phyloP scores from a whole-genome alignment of 768 basidiomycete genomes.

The Amanita muscaria region DNA sequence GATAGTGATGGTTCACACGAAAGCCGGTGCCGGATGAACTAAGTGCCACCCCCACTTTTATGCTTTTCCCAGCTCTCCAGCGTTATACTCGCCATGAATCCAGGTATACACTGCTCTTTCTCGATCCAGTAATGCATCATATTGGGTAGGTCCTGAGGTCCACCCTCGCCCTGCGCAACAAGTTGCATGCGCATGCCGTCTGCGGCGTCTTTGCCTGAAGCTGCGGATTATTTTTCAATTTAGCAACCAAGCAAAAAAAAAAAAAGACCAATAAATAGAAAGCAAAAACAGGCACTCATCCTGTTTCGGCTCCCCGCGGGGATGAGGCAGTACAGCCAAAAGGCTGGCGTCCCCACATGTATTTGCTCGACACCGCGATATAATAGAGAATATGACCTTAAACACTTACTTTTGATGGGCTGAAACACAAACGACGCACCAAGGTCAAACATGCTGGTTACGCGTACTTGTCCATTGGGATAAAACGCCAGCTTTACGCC shows the following conservation, averaged over 20 bases:
- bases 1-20: not conserved
- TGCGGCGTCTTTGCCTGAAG: slow-evolving; percentile 9
- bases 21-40: not conserved
- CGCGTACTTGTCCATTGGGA: slow-evolving; percentile 81
- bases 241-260: too few species aligned
- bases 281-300: too few species aligned
- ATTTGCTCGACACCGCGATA: not conserved
- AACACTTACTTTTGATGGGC: slow-evolving; percentile 31
- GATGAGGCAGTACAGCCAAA: too few species aligned
- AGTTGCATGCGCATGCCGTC: slow-evolving; percentile 57
- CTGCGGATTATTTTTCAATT: slow-evolving; percentile 1
- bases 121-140: slow-evolving; percentile 83
- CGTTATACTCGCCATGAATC: slow-evolving; percentile 83
- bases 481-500: slow-evolving; percentile 90
- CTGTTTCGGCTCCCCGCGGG: too few species aligned
- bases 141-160: slow-evolving; percentile 65
- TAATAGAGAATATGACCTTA: slow-evolving; percentile 11
- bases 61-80: slow-evolving; percentile 80
- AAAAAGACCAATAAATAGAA: too few species aligned
- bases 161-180: slow-evolving; percentile 64
- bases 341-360: too few species aligned
- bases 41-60: slow-evolving; percentile 27
- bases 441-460: slow-evolving; percentile 87
- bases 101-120: slow-evolving; percentile 78
- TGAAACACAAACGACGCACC: slow-evolving; percentile 84